These are phyloP conservation scores for Heracleum sosnowskyi DNA, from an alignment of 129 eudicot species.

Conservation along the genomic window DNA sequence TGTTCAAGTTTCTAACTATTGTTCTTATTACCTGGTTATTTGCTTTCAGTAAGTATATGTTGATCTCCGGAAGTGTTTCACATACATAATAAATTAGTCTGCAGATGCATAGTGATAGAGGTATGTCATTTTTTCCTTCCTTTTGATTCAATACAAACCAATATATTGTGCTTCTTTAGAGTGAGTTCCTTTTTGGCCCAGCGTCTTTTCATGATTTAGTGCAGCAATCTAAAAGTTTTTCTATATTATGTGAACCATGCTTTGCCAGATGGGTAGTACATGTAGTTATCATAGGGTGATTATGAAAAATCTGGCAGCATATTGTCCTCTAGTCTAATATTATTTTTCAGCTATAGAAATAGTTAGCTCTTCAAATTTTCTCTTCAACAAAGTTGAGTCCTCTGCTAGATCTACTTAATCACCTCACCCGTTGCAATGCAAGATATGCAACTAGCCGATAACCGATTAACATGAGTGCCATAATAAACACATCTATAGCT, in stretches of 20 bases:
- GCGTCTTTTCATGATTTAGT: background rate
- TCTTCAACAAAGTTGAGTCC: conserved; percentile 20
- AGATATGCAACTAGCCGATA: conserved; percentile 80
- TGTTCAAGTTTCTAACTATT: background rate
- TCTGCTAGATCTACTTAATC: conserved; percentile 18
- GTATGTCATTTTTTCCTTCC: background rate
- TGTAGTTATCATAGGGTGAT: conserved; percentile 9
- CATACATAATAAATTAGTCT: background rate
- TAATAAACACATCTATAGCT: conserved; percentile 49
- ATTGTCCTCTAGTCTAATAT: conserved; percentile 29
- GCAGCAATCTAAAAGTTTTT: background rate
- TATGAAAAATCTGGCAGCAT: conserved; percentile 45
- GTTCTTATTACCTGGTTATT: background rate
- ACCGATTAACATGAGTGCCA: conserved; percentile 83
- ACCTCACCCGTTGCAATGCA: conserved; percentile 65
- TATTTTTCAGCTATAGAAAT: conserved; percentile 35
- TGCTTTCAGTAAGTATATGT: background rate
- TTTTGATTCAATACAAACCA: background rate
- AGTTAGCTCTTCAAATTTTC: conserved; percentile 29
- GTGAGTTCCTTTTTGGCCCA: background rate
- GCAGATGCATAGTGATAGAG: background rate
- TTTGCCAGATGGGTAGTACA: background rate
- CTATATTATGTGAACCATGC: background rate
- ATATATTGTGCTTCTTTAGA: background rate
- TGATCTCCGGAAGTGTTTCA: background rate